phyloP scores from a whole-genome alignment of 1,284 basidiomycete species.

The Leccinum subatratum region DNA sequence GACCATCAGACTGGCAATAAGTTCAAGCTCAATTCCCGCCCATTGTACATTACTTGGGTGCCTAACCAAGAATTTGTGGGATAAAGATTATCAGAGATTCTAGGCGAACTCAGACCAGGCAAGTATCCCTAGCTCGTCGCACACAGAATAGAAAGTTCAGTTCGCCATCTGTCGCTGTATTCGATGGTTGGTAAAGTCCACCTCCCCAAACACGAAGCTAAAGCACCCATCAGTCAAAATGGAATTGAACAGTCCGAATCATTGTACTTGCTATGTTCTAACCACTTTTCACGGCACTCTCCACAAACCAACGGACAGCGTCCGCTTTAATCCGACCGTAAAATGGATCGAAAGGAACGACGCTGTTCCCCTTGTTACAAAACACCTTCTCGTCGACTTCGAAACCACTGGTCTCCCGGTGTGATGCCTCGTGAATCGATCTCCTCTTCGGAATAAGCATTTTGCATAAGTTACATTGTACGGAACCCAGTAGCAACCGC shows the following conservation, averaged over 20 bases:
- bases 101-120: conserved; percentile 61
- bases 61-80: conserved; percentile 36
- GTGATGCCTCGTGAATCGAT: conserved; percentile 46
- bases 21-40: conserved; percentile 62
- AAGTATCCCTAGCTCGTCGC: conserved; percentile 60
- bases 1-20: conserved; percentile 41
- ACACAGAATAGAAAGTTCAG: conserved; percentile 54
- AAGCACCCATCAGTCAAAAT: not conserved
- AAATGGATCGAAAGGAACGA: conserved; percentile 29
- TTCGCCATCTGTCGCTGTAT: conserved; percentile 40
- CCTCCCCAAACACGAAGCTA: conserved; percentile 60
- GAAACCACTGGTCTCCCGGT: conserved; percentile 48
- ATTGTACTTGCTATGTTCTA: conserved; percentile 51
- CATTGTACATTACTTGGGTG: conserved; percentile 43
- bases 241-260: not conserved
- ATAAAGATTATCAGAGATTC: conserved; percentile 57
- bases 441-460: conserved; percentile 44
- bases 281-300: conserved; percentile 51
- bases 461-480: conserved; percentile 50
- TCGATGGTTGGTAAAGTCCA: conserved; percentile 48
- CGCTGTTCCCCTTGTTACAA: conserved; percentile 52
- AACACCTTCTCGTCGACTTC: conserved; percentile 44
- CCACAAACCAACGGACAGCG: conserved; percentile 51
- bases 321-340: conserved; percentile 49
- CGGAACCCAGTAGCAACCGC: conserved; percentile 53